Percentiles rank a stretch among this genome's conserved stretches.
Evolutionary conservation across 139 green algal species (phyloP).

Genomic region (Nannochloris sp.): DNA sequence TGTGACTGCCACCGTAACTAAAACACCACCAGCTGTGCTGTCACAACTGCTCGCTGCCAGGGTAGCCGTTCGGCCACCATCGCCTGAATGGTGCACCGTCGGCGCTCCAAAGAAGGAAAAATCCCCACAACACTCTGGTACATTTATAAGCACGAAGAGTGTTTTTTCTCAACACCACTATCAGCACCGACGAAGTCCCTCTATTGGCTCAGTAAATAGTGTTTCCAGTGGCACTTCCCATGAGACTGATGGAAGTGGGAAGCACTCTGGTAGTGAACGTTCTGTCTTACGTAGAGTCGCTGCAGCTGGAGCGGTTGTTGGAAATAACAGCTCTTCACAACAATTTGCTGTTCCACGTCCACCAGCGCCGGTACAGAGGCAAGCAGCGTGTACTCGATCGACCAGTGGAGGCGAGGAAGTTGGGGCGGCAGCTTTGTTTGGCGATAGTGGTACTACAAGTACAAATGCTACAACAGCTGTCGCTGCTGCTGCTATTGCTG

Average conservation of each 20-base stretch:
- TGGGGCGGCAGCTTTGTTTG: neutral
- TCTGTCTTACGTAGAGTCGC: slow-evolving; percentile 12
- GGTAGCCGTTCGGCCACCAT: too few species aligned
- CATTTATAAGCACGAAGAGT: too few species aligned
- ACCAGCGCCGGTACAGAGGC: neutral
- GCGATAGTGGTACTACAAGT: too few species aligned
- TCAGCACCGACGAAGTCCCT: too few species aligned
- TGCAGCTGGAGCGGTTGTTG: neutral
- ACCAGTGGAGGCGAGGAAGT: neutral
- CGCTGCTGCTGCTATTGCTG: neutral
- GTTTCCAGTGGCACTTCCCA: slow-evolving; percentile 19
- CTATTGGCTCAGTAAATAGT: slow-evolving; percentile 8
- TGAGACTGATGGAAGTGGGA: slow-evolving; percentile 18
- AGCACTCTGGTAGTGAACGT: slow-evolving; percentile 10
- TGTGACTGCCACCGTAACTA: too few species aligned
- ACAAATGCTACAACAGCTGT: too few species aligned
- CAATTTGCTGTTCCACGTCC: neutral
- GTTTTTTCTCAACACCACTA: too few species aligned
- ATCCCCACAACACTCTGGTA: too few species aligned
- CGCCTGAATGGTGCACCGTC: too few species aligned
- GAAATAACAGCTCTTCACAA: neutral
- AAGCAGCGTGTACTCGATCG: neutral
- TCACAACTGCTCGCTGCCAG: too few species aligned
- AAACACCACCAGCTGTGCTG: too few species aligned
- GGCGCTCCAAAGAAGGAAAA: too few species aligned